Conservation (phyloP, 1,139 yeast species). For the Lodderomyces oxycetoniae region DNA sequence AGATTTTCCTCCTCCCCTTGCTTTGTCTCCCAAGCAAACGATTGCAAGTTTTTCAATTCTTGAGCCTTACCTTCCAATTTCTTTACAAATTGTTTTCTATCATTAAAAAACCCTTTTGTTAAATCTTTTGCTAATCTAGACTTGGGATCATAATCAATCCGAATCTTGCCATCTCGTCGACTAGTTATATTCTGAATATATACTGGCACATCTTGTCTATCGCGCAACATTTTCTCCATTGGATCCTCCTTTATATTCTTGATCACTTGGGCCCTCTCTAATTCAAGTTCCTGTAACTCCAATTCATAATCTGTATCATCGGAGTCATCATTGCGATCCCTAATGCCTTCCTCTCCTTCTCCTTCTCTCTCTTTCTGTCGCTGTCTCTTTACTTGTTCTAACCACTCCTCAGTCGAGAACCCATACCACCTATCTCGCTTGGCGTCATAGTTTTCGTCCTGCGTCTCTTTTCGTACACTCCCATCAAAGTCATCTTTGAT, state of each 20-base stretch:
- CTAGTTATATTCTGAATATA: conserved; percentile 26
- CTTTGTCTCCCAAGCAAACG: conserved; percentile 50
- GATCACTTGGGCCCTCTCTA: conserved; percentile 23
- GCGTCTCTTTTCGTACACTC: conserved; percentile 19
- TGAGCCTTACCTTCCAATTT: conserved; percentile 49
- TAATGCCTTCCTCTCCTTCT: conserved; percentile 24
- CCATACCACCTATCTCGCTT: conserved; percentile 81
- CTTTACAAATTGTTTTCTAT: conserved; percentile 50
- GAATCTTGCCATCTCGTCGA: conserved; percentile 12
- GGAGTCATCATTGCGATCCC: conserved; percentile 19
- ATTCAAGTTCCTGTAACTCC: conserved; percentile 47
- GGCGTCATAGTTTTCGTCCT: conserved; percentile 49
- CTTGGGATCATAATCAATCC: conserved; percentile 50
- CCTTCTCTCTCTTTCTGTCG: conserved; percentile 38
- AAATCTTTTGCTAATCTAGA: conserved; percentile 47
- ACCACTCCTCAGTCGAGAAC: conserved; percentile 57
- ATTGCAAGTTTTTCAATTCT: conserved; percentile 43
- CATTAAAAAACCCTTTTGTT: conserved; percentile 45
- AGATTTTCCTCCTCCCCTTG: conserved; percentile 28
- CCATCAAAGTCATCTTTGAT: conserved; percentile 27
- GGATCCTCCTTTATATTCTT: conserved; percentile 32
- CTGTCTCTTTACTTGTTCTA: conserved; percentile 44
- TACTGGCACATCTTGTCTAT: conserved; percentile 50
- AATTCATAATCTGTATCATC: conserved; percentile 48
- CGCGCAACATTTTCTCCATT: conserved; percentile 38